These are phyloP conservation scores for Phytophthora tentaculata DNA, from an alignment of 352 stramenopile genomes.

Conservation along the genomic window DNA sequence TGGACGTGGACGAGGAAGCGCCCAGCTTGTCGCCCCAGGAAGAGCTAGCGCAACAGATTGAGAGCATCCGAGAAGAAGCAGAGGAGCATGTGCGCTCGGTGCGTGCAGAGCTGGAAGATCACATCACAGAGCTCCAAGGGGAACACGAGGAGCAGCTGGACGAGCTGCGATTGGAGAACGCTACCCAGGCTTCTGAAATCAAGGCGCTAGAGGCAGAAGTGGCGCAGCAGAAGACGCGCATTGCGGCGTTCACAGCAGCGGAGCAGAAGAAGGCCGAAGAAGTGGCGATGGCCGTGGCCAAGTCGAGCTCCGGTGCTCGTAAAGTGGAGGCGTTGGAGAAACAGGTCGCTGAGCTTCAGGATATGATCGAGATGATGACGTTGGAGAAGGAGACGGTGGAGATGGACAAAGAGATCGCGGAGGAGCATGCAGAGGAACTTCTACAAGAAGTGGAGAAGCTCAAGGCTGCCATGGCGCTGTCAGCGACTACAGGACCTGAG, in stretches of 20 bases:
- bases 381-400: slow-evolving; percentile 89
- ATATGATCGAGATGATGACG: slow-evolving; percentile 86
- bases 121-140: slow-evolving; percentile 56
- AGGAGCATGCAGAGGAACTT: slow-evolving; percentile 82
- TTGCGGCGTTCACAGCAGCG: slow-evolving; percentile 63
- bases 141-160: slow-evolving; percentile 66
- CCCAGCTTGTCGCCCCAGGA: slow-evolving; percentile 30
- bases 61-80: slow-evolving; percentile 57
- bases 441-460: slow-evolving; percentile 78
- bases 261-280: slow-evolving; percentile 87
- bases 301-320: slow-evolving; percentile 67
- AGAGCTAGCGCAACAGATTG: slow-evolving; percentile 57
- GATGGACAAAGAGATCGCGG: slow-evolving; percentile 90
- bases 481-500: slow-evolving; percentile 48
- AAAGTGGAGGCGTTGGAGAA: slow-evolving; percentile 74
- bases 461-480: slow-evolving; percentile 65
- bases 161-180: slow-evolving; percentile 64
- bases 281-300: slow-evolving; percentile 70
- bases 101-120: slow-evolving; percentile 68
- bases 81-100: slow-evolving; percentile 67
- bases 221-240: slow-evolving; percentile 69
- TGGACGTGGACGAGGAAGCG: slow-evolving; percentile 37
- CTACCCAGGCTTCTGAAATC: slow-evolving; percentile 62
- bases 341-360: slow-evolving; percentile 75
- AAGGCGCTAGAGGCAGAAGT: slow-evolving; percentile 73